A percentile compares a stretch with the other conserved stretches of the same genome.
phyloP scores from a whole-genome alignment of 441 rosid species.

The Populus hybrid region DNA sequence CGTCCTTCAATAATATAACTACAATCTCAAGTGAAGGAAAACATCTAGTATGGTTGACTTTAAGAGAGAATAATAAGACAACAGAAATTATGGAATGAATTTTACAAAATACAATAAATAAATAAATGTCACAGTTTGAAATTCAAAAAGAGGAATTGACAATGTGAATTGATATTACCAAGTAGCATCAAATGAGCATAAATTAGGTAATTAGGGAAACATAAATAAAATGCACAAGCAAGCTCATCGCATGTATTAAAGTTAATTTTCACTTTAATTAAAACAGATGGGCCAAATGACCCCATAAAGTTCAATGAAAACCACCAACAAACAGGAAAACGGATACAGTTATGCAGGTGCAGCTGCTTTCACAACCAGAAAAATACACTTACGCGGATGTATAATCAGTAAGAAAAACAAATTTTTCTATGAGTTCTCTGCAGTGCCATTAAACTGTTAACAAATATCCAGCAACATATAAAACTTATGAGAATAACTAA shows the following conservation, averaged over 20 bases:
- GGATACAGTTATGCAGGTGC: neutral
- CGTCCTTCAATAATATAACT: constrained; percentile 96
- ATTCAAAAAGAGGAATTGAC: neutral
- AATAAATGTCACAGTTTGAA: neutral
- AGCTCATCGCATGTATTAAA: neutral
- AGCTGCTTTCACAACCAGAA: neutral
- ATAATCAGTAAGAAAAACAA: neutral
- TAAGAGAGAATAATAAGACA: neutral
- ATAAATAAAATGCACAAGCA: too few species aligned
- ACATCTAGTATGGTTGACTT: constrained; percentile 15
- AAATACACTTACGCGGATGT: neutral
- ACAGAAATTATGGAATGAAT: neutral
- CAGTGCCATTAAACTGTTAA: neutral
- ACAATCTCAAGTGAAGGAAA: constrained; percentile 53
- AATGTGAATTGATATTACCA: neutral
- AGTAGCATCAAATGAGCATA: neutral
- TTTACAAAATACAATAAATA: neutral
- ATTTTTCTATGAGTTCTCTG: neutral
- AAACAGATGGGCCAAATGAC: neutral
- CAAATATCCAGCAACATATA: neutral
- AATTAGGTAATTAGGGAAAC: neutral
- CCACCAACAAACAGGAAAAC: neutral
- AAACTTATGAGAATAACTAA: neutral
- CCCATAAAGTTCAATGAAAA: neutral
- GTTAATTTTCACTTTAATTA: neutral